Base-by-base conservation (phyloP, 2,329 filamentous ascomycete species). In the Claviceps citrina region DNA sequence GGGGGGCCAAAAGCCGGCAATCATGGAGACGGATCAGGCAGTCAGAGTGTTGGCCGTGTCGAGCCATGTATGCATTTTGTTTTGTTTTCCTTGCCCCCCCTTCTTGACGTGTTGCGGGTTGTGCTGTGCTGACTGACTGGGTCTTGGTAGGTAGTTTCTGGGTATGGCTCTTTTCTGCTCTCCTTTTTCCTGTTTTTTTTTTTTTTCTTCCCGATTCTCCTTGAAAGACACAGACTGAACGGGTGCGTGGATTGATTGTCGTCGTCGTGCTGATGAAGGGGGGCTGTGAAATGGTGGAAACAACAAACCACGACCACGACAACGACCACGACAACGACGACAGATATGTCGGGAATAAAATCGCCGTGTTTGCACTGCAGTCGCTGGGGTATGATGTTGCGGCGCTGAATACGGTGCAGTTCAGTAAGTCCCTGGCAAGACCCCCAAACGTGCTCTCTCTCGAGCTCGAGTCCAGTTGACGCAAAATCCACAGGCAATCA, bases 331-430 rank as follows among this genome's bases (percentile, higher is more conserved):
- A n/a, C n/a, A n/a, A n/a, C n/a, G n/a, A n/a, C n/a, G 36, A 46
- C 58, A 94, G 91, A 57, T 89, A 95, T 71, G 91, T 98, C 49
- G 91, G 91, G 38, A 98, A 98, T 60, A 94, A 89, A 54, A 94
- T 98, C 69, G 87, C 87, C 31, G 86, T 86, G 1, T 93, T 94
- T 55, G 84, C 87, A 49, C 81, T 98, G 71, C 89, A 98, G 60
- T 81, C 83, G 1, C 65, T 98, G 38, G 91, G 91, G 36, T 95
- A 86, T 55, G 89, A 98, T 53, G 89, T 95, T 6, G 82, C 86
- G 7, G 84, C 86, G 2, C 71, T 98, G 52, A 95, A 98, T 58
- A 98, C 91, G 0, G 91, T 98, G 6, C 83, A 98, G 53, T 98
- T 95, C 66, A 96, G 89, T 94, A 67, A 60, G 80, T 63, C 18